Conservation (phyloP, 169 alveolate genomes). For the Cryptosporidium ubiquitum region DNA sequence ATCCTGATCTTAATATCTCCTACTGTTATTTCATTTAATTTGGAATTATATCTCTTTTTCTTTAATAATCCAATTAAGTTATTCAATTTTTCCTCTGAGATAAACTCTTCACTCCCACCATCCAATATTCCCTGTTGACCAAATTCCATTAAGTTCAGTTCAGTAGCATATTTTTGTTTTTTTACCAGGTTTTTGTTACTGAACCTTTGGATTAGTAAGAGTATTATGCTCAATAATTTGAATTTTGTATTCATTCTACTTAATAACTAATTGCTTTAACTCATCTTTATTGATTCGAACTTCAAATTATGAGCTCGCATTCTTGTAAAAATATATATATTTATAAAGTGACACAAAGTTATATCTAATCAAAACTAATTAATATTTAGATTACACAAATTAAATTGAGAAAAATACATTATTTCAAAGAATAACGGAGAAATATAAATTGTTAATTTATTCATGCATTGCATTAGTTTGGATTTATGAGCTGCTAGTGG, state of each 20-base stretch:
- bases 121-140: background rate
- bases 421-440: too few species aligned
- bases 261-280: background rate
- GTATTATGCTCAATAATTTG: background rate
- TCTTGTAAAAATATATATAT: background rate
- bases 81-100: background rate
- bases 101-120: background rate
- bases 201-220: background rate
- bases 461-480: too few species aligned
- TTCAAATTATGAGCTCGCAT: background rate
- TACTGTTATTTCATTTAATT: background rate
- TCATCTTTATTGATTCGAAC: too few species aligned
- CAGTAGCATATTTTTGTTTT: background rate
- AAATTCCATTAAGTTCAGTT: background rate
- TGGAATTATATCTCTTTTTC: background rate
- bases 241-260: background rate
- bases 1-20: constrained; percentile 10
- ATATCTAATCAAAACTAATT: background rate
- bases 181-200: background rate
- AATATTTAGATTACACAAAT: background rate
- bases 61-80: background rate
- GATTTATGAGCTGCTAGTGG: too few species aligned
- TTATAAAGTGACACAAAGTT: background rate
- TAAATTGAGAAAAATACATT: too few species aligned
- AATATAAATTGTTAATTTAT: too few species aligned